These are phyloP conservation scores for Rheum nobile DNA, from an alignment of 148 eudicot species.

Conservation along the genomic window DNA sequence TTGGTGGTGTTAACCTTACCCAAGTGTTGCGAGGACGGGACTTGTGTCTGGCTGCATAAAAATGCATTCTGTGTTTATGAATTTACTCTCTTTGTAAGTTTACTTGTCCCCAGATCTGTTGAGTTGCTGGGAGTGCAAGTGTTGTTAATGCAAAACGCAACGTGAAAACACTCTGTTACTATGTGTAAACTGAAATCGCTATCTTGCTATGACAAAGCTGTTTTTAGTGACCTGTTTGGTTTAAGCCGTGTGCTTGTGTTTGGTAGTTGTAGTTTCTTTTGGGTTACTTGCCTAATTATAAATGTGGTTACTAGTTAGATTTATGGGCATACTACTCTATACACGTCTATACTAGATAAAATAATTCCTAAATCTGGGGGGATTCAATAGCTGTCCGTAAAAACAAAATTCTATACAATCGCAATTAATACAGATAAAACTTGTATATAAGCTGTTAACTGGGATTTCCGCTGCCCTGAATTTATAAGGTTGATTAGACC, in stretches of 20 bases:
- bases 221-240: neutral
- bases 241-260: neutral
- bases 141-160: neutral
- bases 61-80: neutral
- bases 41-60: conserved; percentile 14
- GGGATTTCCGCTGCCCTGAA: no score
- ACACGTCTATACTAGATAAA: no score
- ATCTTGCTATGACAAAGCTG: neutral
- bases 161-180: neutral
- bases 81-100: conserved; percentile 2
- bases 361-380: no score
- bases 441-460: no score
- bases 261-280: no score
- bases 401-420: no score
- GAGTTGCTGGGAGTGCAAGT: neutral
- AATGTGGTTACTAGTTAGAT: no score
- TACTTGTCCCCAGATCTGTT: neutral
- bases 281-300: no score
- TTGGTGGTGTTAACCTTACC: conserved; percentile 29
- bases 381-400: no score
- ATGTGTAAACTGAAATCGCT: neutral
- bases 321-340: no score
- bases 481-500: no score
- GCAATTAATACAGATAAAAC: no score
- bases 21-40: conserved; percentile 17